These are phyloP conservation scores for Glycine latifolia DNA, from an alignment of 306 rosid genomes.

Conservation along the genomic window DNA sequence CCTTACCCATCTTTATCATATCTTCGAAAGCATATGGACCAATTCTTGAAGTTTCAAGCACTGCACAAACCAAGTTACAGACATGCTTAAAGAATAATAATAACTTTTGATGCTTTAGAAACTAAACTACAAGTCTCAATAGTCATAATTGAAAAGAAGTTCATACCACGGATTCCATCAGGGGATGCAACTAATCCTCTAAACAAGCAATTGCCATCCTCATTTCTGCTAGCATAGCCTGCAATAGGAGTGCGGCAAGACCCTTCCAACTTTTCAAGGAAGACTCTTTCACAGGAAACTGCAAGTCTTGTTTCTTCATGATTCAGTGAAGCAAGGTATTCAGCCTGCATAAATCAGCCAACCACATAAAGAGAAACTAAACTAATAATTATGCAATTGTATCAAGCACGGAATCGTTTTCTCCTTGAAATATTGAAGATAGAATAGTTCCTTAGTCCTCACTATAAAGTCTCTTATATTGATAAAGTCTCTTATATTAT, in stretches of 20 bases:
- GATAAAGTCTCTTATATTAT: background rate
- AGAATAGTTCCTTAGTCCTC: too few relatives aligned
- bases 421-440: too few relatives aligned
- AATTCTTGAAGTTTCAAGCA: conserved; percentile 81
- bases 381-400: too few relatives aligned
- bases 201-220: conserved; percentile 80
- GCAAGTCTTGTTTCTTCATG: conserved; percentile 91
- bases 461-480: too few relatives aligned
- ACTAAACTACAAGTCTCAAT: conserved; percentile 24
- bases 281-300: conserved; percentile 86
- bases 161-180: conserved; percentile 71
- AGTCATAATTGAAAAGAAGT: conserved; percentile 24
- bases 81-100: background rate
- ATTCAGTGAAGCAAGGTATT: conserved; percentile 75
- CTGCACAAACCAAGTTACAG: conserved; percentile 47
- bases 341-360: conserved; percentile 55
- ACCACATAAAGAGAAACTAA: too few relatives aligned
- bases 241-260: conserved; percentile 96
- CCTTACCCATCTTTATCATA: conserved; percentile 84
- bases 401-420: too few relatives aligned
- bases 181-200: conserved; percentile 93
- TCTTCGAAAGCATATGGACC: conserved; percentile 69
- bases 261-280: conserved; percentile 79
- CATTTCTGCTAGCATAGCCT: conserved; percentile 80
- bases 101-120: conserved; percentile 13